Percentiles rank a stretch among this genome's conserved stretches.
These are phyloP conservation scores for Aegilops speltoides DNA, from an alignment of 176 grass and related monocot genomes.

Conservation along the genomic window DNA sequence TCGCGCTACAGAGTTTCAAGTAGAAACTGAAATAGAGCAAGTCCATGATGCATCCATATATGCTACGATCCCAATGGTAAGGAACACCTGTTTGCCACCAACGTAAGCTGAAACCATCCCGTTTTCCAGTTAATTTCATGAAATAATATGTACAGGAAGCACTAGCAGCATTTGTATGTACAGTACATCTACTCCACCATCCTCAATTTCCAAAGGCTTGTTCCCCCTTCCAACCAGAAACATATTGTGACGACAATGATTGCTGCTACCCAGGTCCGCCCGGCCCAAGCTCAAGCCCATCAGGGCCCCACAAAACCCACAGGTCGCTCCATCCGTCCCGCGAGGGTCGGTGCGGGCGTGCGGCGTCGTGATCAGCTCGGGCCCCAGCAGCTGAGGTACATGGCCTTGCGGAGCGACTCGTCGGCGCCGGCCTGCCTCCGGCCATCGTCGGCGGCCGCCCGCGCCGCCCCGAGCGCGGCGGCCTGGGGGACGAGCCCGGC, in stretches of 20 bases:
- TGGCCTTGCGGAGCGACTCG: slow-evolving; percentile 68
- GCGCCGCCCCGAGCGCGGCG: slow-evolving; percentile 32
- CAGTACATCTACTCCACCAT: background rate
- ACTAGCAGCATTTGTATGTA: background rate
- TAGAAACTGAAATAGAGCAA: background rate
- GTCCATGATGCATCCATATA: background rate
- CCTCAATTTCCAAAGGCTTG: background rate
- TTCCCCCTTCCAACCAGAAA: background rate
- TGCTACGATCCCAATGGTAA: background rate
- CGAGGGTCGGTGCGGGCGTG: background rate
- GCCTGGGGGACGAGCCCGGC: slow-evolving; percentile 32
- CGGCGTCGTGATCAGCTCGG: slow-evolving; percentile 41
- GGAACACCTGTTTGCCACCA: too few relatives aligned
- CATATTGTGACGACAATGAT: background rate
- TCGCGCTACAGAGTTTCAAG: background rate
- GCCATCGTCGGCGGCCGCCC: slow-evolving; percentile 38
- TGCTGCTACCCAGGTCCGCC: background rate
- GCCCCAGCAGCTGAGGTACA: slow-evolving; percentile 83
- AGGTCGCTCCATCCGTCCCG: background rate
- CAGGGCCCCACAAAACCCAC: background rate
- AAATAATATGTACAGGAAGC: slow-evolving; percentile 12
- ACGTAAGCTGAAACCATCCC: background rate
- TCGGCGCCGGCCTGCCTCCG: slow-evolving; percentile 50
- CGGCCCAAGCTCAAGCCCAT: background rate
- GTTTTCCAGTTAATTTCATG: background rate